Conservation (phyloP, 2,329 filamentous ascomycete genomes). For the Diaporthe velutina region DNA sequence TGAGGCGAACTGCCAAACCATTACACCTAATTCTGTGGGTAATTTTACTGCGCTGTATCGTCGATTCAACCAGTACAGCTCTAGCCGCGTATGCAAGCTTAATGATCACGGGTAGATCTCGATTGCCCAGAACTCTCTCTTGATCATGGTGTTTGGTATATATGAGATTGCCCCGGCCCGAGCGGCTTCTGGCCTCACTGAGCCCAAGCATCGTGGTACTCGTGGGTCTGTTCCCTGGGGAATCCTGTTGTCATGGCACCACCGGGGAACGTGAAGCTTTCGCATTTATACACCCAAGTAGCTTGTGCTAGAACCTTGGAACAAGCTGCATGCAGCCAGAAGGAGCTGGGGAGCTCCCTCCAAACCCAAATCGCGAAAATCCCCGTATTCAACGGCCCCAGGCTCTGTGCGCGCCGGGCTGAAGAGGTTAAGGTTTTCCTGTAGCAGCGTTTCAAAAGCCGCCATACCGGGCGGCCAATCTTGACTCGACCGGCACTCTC, state of each 20-base stretch:
- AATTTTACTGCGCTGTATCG: neutral
- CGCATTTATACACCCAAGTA: neutral
- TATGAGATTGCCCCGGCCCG: constrained; percentile 14
- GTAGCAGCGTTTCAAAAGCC: constrained; percentile 26
- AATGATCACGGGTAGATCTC: neutral
- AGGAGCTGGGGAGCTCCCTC: constrained; percentile 8
- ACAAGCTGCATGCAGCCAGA: constrained; percentile 4
- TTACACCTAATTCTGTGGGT: neutral
- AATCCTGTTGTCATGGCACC: constrained; percentile 22
- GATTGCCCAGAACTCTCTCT: constrained; percentile 24
- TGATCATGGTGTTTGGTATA: constrained; percentile 1
- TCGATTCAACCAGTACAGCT: neutral
- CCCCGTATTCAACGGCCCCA: constrained; percentile 22
- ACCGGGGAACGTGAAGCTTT: constrained; percentile 30
- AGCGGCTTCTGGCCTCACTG: neutral
- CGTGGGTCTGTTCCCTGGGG: constrained; percentile 16
- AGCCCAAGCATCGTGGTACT: neutral
- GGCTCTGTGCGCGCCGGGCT: constrained; percentile 28
- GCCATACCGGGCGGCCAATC: constrained; percentile 15
- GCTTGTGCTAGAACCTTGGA: constrained; percentile 20
- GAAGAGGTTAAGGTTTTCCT: constrained; percentile 12
- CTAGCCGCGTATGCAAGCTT: neutral
- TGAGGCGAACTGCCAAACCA: neutral
- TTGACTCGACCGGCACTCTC: constrained; percentile 30
- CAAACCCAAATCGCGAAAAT: constrained; percentile 3